Evolutionary conservation across 2,329 filamentous ascomycete species (phyloP), one percentile per base, ranked within the genome.

Genomic region (Aspergillus fischeri): DNA sequence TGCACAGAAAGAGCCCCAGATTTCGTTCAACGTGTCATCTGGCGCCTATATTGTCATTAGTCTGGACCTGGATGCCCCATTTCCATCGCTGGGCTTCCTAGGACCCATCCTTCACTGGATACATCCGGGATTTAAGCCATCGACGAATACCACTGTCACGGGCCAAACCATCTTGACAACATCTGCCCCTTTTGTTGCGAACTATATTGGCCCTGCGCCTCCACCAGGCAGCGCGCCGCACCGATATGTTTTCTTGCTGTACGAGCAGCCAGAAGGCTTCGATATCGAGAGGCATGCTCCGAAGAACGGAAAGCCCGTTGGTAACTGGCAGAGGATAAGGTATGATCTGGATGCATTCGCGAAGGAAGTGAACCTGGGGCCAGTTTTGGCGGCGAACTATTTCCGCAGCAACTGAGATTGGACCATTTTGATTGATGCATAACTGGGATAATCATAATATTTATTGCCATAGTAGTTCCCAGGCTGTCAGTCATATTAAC

Each of bases 171-270:
- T 28, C 7, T 59, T 69, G 4, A 56, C 56, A 14, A 53, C 53
- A 4, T 56, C 56, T 7, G 58, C 56, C 1, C 69, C 67, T 7
- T 70, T 67, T 38, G 55, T 72, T 10, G 66, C 66, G 1, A 65
- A 71, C 51, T 83, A 78, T 60, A 73, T 79, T 51, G 75, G 72
- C 0, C 80, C 81, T 2, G 73, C 71, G 3, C 80, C 80, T n/a
- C 80, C 80, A 11, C 76, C 76, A 0, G 61, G 68, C 6, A 78
- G 77, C 55, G 61, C 70, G 7, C 77, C 80, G 9, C 80, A 83
- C 66, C 77, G 80, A 0, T 83, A 83, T 61, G 55, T 74, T 3
- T 82, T 81, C 62, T 72, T 81, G 57, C 63, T 82, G 24, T 82
- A 77, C 57, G 75, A 80, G 60, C 77, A 82, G 65, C 79, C 80